These are phyloP conservation scores for Ophiosphaerella narmari DNA, from an alignment of 2,329 filamentous ascomycete genomes.

Conservation along the genomic window DNA sequence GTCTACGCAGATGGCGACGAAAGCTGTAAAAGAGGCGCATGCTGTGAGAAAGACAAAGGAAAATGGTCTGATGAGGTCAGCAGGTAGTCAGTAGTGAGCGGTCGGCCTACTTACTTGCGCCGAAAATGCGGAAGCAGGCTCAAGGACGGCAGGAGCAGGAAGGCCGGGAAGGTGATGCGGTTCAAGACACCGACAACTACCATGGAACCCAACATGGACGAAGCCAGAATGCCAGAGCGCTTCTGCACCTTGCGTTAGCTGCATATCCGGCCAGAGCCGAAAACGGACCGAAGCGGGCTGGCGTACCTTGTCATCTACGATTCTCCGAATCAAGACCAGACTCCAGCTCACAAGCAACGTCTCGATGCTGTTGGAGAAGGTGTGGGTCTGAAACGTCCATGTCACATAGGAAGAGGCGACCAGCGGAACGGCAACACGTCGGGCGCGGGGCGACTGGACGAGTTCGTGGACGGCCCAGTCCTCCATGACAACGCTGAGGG, in stretches of 20 bases:
- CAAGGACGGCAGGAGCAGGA: conserved; percentile 80
- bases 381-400: conserved; percentile 98
- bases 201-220: conserved; percentile 77
- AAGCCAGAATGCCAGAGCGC: conserved; percentile 75
- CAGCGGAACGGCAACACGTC: conserved; percentile 76
- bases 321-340: conserved; percentile 86
- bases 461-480: conserved; percentile 97
- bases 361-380: conserved; percentile 96
- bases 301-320: conserved; percentile 75
- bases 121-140: conserved; percentile 84
- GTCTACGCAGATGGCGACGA: conserved; percentile 78
- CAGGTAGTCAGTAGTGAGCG: background rate
- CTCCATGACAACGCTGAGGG: conserved; percentile 92
- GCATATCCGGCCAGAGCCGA: conserved; percentile 23
- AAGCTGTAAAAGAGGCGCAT: conserved; percentile 69
- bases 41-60: conserved; percentile 66
- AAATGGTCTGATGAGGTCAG: conserved; percentile 52
- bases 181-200: conserved; percentile 90
- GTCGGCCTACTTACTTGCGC: conserved; percentile 65
- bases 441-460: conserved; percentile 72
- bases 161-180: conserved; percentile 95
- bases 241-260: conserved; percentile 58
- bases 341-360: conserved; percentile 93
- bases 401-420: conserved; percentile 97
- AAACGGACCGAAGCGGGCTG: conserved; percentile 28